A percentile compares a stretch with the other conserved stretches of the same genome.
These are phyloP conservation scores for Acacia confusa DNA, from an alignment of 306 rosid species.

Conservation along the genomic window DNA sequence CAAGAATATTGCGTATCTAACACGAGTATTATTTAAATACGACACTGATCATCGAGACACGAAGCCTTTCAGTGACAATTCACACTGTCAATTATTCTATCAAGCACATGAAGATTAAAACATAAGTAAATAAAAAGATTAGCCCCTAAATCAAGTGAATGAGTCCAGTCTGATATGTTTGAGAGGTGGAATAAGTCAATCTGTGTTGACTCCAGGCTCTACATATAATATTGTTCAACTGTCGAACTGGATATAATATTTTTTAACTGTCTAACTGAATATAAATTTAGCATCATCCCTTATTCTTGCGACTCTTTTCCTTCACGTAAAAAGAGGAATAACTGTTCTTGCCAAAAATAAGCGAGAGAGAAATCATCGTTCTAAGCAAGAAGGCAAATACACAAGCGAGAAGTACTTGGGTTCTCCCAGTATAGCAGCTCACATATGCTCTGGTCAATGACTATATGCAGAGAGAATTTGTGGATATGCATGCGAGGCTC, in stretches of 20 bases:
- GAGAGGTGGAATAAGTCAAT: no score
- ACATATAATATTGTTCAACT: no score
- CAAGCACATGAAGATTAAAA: not conserved
- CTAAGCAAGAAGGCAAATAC: not conserved
- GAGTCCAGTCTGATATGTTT: no score
- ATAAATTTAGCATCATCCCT: not conserved
- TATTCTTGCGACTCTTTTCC: not conserved
- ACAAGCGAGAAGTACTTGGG: not conserved
- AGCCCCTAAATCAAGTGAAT: not conserved
- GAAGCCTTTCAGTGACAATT: not conserved
- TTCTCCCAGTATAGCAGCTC: no score
- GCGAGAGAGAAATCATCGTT: not conserved
- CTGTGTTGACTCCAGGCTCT: no score
- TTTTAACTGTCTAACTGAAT: not conserved
- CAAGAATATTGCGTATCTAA: not conserved
- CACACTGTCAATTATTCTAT: not conserved
- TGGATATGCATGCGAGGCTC: conserved; percentile 63
- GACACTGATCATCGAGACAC: not conserved
- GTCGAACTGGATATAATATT: no score
- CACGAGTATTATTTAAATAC: not conserved
- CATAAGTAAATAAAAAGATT: not conserved
- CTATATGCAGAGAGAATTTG: conserved; percentile 55
- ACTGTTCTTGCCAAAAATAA: not conserved
- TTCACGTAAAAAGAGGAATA: not conserved
- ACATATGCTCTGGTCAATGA: no score